Evolutionary conservation across 768 basidiomycete species (phyloP).

Genomic region (Mycena galopus): DNA sequence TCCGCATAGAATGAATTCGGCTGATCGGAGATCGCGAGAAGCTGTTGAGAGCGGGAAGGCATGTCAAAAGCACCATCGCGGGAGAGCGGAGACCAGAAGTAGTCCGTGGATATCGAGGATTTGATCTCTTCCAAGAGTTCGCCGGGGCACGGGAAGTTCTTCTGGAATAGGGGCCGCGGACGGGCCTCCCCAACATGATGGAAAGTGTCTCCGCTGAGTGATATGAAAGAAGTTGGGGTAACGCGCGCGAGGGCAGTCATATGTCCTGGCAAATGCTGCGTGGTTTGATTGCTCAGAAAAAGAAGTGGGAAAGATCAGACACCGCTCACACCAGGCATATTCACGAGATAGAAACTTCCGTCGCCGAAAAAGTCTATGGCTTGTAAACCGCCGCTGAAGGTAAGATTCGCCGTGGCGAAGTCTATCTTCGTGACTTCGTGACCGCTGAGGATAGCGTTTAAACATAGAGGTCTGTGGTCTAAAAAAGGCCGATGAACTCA

Average conservation of each 20-base stretch:
- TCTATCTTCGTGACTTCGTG: conserved; percentile 19
- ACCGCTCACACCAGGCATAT: conserved; percentile 28
- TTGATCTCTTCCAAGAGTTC: not conserved
- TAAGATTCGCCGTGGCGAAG: conserved; percentile 7
- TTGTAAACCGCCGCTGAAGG: conserved; percentile 21
- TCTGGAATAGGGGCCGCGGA: conserved; percentile 6
- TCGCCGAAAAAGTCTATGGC: conserved; percentile 20
- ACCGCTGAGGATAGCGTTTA: not conserved
- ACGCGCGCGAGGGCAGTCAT: conserved; percentile 32
- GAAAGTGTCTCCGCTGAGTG: conserved; percentile 1
- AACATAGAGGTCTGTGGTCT: not conserved
- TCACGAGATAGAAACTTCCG: conserved; percentile 32
- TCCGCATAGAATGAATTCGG: conserved; percentile 13
- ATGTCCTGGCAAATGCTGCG: conserved; percentile 30
- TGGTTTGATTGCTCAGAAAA: not conserved
- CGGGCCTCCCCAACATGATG: conserved; percentile 4
- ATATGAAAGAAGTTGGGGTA: conserved; percentile 26
- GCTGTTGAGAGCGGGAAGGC: not conserved
- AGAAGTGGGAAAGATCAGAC: too few relatives aligned
- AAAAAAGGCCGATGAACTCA: not conserved
- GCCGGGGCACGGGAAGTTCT: not conserved
- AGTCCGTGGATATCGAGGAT: not conserved
- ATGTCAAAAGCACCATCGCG: not conserved
- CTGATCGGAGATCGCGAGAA: not conserved
- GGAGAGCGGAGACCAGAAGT: not conserved